Base-by-base conservation (phyloP, 306 rosid species). In the Trifolium pratense region DNA sequence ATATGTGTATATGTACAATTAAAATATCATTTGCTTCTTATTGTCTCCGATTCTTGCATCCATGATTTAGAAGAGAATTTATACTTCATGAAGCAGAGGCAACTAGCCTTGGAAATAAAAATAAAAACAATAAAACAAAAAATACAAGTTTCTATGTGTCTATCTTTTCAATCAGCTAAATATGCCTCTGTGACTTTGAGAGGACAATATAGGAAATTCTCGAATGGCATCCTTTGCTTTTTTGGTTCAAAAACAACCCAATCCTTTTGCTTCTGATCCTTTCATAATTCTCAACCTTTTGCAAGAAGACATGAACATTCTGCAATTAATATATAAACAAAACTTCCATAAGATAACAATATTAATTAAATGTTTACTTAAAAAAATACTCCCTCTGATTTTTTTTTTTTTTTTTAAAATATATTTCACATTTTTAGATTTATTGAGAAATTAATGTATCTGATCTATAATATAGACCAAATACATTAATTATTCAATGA, bases 191-290 rank as follows among this genome's bases (percentile, higher is more conserved):
- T 40, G n/a, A 42, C 11, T 42, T 42, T 12, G n/a, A 42, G 48
- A 42, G n/a, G 48, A 42, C n/a, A 42, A 11, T 46, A 46, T 16
- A 15, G 20, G 53, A 48, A n/a, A 48, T 6, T 70, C 64, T 82
- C 21, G 25, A 7, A 56, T 12, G 52, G 31, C 36, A 5, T 51
- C 29, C 58, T 76, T 40, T 13, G 32, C 9, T 13, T 26, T 58
- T 17, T 26, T 10, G n/a, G 70, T 46, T 77, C 83, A 80, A 16
- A 76, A 69, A 74, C 75, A 85, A 48, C 84, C 82, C 77, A 89
- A 75, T 49, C 92, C 92, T 74, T 79, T 87, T 45, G 87, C 87
- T 68, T 87, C 96, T 25, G 87, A 85, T 71, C 76, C 96, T 45
- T 84, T 89, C 81, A 87, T 82, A 73, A 87, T 84, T 68, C 86